Conservation (phyloP, 768 basidiomycete species). For the Suillus americanus region DNA sequence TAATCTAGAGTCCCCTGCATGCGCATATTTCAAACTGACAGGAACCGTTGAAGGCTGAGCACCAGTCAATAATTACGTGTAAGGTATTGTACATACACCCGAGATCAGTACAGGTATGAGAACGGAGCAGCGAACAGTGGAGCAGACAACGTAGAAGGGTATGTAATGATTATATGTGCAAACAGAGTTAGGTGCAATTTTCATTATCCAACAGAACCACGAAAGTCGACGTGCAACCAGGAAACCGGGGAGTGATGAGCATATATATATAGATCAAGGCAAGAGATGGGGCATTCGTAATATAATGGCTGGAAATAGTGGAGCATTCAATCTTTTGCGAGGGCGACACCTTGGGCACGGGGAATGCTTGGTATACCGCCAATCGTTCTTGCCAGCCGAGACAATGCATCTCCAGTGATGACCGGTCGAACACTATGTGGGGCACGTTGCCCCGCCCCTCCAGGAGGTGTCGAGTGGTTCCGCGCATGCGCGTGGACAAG, state of each 20-base stretch:
- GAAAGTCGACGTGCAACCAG: slow-evolving; percentile 7
- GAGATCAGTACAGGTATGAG: slow-evolving; percentile 21
- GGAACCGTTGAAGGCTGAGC: not conserved
- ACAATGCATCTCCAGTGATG: slow-evolving; percentile 70
- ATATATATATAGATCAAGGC: slow-evolving; percentile 14
- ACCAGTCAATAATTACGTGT: slow-evolving; percentile 16
- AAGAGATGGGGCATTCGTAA: not conserved
- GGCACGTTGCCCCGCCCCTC: slow-evolving; percentile 37
- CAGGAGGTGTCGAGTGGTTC: slow-evolving; percentile 66
- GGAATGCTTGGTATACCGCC: slow-evolving; percentile 35
- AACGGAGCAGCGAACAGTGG: slow-evolving; percentile 11
- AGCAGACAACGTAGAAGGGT: slow-evolving; percentile 17
- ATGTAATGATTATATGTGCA: slow-evolving; percentile 17
- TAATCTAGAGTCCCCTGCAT: slow-evolving; percentile 3
- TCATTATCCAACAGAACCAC: slow-evolving; percentile 16
- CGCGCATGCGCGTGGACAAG: slow-evolving; percentile 42
- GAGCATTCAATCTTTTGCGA: slow-evolving; percentile 22
- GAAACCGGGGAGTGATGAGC: slow-evolving; percentile 6
- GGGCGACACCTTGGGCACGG: slow-evolving; percentile 26
- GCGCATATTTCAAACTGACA: not conserved
- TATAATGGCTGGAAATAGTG: slow-evolving; percentile 22
- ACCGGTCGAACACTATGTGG: slow-evolving; percentile 59
- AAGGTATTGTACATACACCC: slow-evolving; percentile 23
- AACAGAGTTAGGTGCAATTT: slow-evolving; percentile 14
- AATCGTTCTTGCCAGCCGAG: slow-evolving; percentile 62